A percentile compares a stretch with the other conserved stretches of the same genome.
These are phyloP conservation scores for Asterophora parasitica DNA, from an alignment of 768 basidiomycete genomes.

Conservation along the genomic window DNA sequence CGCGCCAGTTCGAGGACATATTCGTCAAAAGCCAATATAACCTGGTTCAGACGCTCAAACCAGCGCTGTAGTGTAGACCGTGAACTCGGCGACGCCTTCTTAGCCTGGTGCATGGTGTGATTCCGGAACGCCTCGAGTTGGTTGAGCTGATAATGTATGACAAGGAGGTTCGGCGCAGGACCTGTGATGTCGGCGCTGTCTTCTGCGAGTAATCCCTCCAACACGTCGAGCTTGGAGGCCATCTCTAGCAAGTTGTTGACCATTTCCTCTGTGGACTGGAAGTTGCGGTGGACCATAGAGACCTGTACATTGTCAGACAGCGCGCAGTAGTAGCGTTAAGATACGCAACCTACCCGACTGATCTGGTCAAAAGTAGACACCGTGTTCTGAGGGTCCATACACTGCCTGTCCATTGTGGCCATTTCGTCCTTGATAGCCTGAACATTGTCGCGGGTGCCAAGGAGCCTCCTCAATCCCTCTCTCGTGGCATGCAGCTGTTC, in stretches of 20 bases:
- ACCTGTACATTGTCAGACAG: constrained; percentile 49
- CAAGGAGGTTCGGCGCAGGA: constrained; percentile 82
- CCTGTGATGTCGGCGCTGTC: constrained; percentile 80
- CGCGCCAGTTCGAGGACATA: constrained; percentile 75
- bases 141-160: constrained; percentile 87
- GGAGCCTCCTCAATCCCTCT: constrained; percentile 78
- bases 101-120: constrained; percentile 91
- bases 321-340: neutral
- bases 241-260: constrained; percentile 92
- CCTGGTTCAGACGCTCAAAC: constrained; percentile 81
- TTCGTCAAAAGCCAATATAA: constrained; percentile 80
- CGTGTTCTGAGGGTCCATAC: constrained; percentile 67
- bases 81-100: constrained; percentile 65
- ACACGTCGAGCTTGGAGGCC: constrained; percentile 73
- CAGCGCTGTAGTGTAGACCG: constrained; percentile 66
- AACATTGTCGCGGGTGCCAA: constrained; percentile 72
- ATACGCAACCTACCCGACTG: constrained; percentile 63
- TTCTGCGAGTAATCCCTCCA: constrained; percentile 71
- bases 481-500: constrained; percentile 90
- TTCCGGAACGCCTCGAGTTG: constrained; percentile 93
- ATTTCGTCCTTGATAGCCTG: constrained; percentile 85
- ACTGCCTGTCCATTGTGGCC: constrained; percentile 71
- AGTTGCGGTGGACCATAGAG: constrained; percentile 92
- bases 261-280: constrained; percentile 93
- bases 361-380: constrained; percentile 95